phyloP scores from a whole-genome alignment of 2,329 filamentous ascomycete genomes.

The Fusarium pseudonygamai region DNA sequence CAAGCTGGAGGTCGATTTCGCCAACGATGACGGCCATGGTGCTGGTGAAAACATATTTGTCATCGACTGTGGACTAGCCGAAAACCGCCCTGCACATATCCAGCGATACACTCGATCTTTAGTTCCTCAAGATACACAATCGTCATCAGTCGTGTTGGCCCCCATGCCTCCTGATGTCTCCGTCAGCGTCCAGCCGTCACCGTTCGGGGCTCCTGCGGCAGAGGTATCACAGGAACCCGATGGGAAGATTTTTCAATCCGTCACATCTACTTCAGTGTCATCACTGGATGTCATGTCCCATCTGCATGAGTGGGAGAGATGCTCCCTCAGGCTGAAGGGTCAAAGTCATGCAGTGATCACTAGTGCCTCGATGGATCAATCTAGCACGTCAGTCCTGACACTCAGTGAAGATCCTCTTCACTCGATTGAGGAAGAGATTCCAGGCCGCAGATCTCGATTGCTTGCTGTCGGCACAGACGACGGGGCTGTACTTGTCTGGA shows the following conservation, averaged over 20 bases:
- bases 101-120: conserved; percentile 55
- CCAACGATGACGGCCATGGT: conserved; percentile 77
- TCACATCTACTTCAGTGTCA: conserved; percentile 37
- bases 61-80: conserved; percentile 75
- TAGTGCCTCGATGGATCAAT: conserved; percentile 76
- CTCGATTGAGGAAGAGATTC: conserved; percentile 69
- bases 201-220: conserved; percentile 43
- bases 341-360: conserved; percentile 71
- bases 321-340: conserved; percentile 61
- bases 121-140: conserved; percentile 22
- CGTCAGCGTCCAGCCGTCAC: conserved; percentile 31
- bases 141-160: conserved; percentile 11
- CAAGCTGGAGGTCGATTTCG: conserved; percentile 87
- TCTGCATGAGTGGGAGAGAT: conserved; percentile 47
- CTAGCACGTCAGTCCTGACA: conserved; percentile 75
- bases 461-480: conserved; percentile 82
- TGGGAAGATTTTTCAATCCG: conserved; percentile 34
- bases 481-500: conserved; percentile 85
- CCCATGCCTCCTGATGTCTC: conserved; percentile 5
- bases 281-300: conserved; percentile 18
- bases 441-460: conserved; percentile 84
- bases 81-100: conserved; percentile 58
- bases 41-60: conserved; percentile 82
- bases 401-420: conserved; percentile 79
- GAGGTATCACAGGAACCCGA: conserved; percentile 22